These are phyloP conservation scores for Claviceps spartinae DNA, from an alignment of 2,329 filamentous ascomycete genomes.

Conservation along the genomic window DNA sequence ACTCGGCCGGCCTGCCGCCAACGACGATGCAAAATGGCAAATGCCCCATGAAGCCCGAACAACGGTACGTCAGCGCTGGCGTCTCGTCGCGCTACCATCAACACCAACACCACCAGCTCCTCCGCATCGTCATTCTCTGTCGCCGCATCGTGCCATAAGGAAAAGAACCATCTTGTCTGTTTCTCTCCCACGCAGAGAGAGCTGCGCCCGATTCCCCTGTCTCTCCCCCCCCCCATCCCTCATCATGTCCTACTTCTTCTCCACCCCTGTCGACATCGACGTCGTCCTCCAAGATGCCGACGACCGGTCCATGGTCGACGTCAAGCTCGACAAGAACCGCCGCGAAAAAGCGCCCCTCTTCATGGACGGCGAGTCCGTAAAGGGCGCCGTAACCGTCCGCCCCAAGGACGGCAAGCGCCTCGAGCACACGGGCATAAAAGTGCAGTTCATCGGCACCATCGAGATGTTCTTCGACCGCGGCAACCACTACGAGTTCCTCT, in stretches of 20 bases:
- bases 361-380: conserved; percentile 96
- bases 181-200: not conserved
- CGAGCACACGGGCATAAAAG: conserved; percentile 98
- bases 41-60: not conserved
- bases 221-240: not conserved
- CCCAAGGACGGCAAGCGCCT: conserved; percentile 97
- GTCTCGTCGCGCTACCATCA: not conserved
- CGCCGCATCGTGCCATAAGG: not conserved
- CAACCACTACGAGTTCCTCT: conserved; percentile 98
- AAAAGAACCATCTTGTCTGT: not conserved
- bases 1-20: not conserved
- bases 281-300: conserved; percentile 93
- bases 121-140: not conserved
- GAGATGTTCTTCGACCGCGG: conserved; percentile 99
- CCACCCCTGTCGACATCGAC: conserved; percentile 96
- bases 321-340: conserved; percentile 96
- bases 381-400: conserved; percentile 84
- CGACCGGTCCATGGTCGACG: conserved; percentile 87
- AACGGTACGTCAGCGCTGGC: conserved; percentile 20
- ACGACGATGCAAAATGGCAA: not conserved
- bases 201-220: not conserved
- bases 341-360: conserved; percentile 94
- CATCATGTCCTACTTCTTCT: conserved; percentile 93
- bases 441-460: conserved; percentile 98
- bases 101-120: not conserved